phyloP scores from a whole-genome alignment of 495 filamentous ascomycete genomes.

The Penicillium canescens region DNA sequence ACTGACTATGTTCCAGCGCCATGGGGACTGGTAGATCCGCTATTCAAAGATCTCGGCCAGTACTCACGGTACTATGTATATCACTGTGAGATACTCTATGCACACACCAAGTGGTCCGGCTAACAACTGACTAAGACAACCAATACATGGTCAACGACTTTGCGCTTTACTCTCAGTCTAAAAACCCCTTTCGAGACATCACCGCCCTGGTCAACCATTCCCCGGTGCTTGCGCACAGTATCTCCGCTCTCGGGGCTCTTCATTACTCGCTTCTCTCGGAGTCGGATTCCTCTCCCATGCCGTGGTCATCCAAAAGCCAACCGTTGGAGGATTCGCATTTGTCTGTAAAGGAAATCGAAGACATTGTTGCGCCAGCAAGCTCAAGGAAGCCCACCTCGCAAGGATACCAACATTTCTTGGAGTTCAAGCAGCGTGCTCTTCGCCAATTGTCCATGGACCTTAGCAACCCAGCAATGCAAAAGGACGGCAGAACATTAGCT shows the following conservation, averaged over 20 bases:
- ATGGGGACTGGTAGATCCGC: constrained; percentile 43
- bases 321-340: constrained; percentile 14
- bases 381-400: constrained; percentile 29
- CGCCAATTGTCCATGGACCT: constrained; percentile 41
- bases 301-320: constrained; percentile 35
- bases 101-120: neutral
- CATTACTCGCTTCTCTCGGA: constrained; percentile 41
- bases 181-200: constrained; percentile 45
- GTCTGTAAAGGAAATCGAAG: constrained; percentile 30
- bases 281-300: constrained; percentile 35
- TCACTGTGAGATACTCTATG: constrained; percentile 35
- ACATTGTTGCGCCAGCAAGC: constrained; percentile 27
- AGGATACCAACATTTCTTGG: constrained; percentile 43
- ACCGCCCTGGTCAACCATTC: constrained; percentile 40
- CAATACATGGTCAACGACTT: constrained; percentile 36
- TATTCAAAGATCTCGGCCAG: constrained; percentile 40
- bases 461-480: constrained; percentile 33
- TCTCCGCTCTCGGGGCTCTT: constrained; percentile 44
- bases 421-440: constrained; percentile 45
- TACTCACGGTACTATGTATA: constrained; percentile 40
- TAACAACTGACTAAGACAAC: constrained; percentile 28
- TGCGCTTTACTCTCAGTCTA: constrained; percentile 38
- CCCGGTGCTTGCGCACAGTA: constrained; percentile 36
- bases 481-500: constrained; percentile 42
- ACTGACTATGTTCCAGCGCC: constrained; percentile 25